Base-by-base conservation (phyloP, 768 basidiomycete species). In the Artomyces pyxidatus region DNA sequence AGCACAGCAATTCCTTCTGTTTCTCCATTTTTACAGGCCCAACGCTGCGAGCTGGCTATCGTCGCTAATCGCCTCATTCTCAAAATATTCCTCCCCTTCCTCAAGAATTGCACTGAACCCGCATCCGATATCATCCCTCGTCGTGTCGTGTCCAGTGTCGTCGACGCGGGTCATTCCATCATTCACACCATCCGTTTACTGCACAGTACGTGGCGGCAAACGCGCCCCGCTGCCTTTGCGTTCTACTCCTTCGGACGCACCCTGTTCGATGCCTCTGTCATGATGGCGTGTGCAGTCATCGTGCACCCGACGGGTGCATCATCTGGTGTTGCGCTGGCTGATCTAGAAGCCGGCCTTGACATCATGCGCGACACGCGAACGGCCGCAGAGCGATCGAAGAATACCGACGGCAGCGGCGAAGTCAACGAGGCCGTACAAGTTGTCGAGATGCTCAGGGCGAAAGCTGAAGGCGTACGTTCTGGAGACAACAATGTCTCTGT, bases 51-150 rank as follows among this genome's bases (percentile, higher is more conserved):
- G 54, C 65, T 88, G 42, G 71, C 73, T 1, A 73, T 85, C 38
- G 68, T 77, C 44, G 78, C 80, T 4, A 73, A 85, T 54, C 65
- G 77, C 32, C 60, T 88, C 45, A 68, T 85, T 47, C 65, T 87
- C 53, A 79, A 78, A 63, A 67, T 78, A 6, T 88, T 82, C 60
- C 59, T 79, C n/a, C 86, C 87, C 0, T 85, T 87, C 63, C 63
- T 87, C 51, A 63, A 62, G 54, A 54, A 57, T 37, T 52, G 40
- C 58, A 59, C 51, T 29, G 52, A 30, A 44, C 59, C 47, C 45
- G 60, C 46, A 48, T 55, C 57, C 51, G 49, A 64, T 45, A 59
- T 65, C 47, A 60, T 69, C 10, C 67, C 70, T 47, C 73, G 73
- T 48, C 77, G 80, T 50, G 81, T 80, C 1, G 71, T 74, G 12